Percentiles rank a stretch among this genome's conserved stretches.
phyloP scores from a whole-genome alignment of 805 yeast species.

The Barnettozyma sucrosica region DNA sequence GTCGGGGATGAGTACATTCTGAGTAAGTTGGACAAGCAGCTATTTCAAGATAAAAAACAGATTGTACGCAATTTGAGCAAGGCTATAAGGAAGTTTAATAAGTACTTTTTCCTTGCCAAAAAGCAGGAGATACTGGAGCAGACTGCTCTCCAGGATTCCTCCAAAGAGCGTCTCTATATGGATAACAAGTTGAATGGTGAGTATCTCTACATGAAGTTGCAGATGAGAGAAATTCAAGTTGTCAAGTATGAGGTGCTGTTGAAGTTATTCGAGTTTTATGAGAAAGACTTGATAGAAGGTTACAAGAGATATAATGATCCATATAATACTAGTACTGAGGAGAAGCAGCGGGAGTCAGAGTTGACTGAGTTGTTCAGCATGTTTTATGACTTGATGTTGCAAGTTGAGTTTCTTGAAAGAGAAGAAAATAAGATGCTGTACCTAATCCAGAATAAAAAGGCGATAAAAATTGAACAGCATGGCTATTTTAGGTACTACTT shows the following conservation, averaged over 20 bases:
- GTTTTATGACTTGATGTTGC: conserved; percentile 5
- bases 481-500: conserved; percentile 7
- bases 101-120: background rate
- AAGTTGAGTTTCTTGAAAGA: conserved; percentile 11
- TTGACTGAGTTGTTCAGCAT: conserved; percentile 1
- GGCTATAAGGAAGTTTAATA: conserved; percentile 6
- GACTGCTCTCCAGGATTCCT: background rate
- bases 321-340: conserved; percentile 13
- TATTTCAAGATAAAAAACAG: background rate
- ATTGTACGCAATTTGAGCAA: background rate
- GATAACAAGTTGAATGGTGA: conserved; percentile 13
- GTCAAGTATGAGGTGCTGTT: conserved; percentile 4
- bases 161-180: background rate
- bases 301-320: conserved; percentile 8
- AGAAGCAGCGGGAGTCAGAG: background rate
- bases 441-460: conserved; percentile 1
- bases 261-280: conserved; percentile 6
- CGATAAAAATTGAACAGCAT: background rate
- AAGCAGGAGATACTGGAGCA: background rate
- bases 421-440: conserved; percentile 6
- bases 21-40: conserved; percentile 9
- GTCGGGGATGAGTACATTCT: conserved; percentile 3
- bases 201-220: conserved; percentile 10
- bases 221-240: conserved; percentile 7
- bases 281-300: conserved; percentile 4